phyloP scores from a whole-genome alignment of 208 protist genomes.

The Wallacemonas rigidus region DNA sequence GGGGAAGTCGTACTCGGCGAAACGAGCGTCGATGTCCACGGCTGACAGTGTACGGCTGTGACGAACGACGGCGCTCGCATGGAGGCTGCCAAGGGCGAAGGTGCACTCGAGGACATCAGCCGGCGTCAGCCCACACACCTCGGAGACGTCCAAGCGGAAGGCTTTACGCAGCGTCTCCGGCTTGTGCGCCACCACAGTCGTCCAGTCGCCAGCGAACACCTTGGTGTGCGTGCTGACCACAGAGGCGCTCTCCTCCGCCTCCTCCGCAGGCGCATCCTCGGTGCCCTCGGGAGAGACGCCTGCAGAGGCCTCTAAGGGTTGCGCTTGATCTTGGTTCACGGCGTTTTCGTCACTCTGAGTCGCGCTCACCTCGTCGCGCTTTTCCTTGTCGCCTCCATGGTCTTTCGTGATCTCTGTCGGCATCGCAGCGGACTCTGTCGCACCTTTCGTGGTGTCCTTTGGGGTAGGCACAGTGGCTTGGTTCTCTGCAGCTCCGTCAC shows the following conservation, averaged over 20 bases:
- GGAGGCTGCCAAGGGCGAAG: conserved; percentile 8
- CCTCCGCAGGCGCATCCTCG: not conserved
- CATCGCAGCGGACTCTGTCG: too few relatives aligned
- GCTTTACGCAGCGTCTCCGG: conserved; percentile 11
- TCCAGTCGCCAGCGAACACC: conserved; percentile 11
- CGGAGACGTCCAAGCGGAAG: conserved; percentile 10
- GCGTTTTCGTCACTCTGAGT: not conserved
- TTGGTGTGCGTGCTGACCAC: conserved; percentile 8
- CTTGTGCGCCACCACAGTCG: conserved; percentile 5
- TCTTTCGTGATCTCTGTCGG: too few relatives aligned
- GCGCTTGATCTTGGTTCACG: too few relatives aligned
- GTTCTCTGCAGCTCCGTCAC: too few relatives aligned
- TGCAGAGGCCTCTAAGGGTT: not conserved
- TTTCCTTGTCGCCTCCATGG: too few relatives aligned
- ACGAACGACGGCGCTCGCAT: not conserved
- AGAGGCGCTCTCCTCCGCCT: not conserved
- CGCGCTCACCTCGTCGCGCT: too few relatives aligned
- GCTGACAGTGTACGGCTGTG: not conserved
- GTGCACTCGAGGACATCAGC: not conserved
- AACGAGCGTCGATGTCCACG: not conserved
- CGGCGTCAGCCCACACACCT: conserved; percentile 10
- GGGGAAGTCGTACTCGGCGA: conserved; percentile 16
- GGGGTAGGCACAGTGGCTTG: too few relatives aligned
- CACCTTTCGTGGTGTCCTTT: too few relatives aligned
- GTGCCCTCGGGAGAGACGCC: not conserved